Evolutionary conservation across 2,329 filamentous ascomycete species (phyloP), one percentile per base, ranked within the genome.

Genomic region (Endoconidiophora polonica): DNA sequence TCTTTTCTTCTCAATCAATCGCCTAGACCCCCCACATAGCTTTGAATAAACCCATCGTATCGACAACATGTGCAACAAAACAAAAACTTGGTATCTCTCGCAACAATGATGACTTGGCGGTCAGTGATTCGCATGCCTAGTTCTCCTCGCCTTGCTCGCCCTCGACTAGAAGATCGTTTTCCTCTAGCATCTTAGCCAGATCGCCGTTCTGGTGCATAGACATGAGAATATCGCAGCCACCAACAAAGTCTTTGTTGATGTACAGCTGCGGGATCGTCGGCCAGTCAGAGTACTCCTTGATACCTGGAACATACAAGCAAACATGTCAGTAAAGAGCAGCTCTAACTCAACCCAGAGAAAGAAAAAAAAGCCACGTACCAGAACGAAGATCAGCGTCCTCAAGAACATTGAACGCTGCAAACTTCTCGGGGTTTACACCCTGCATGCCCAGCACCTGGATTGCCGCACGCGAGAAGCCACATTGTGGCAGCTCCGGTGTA

Each of bases 281-380:
- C 91, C 91, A 98, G 63, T 96, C 91, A 1, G 88, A 94, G 72
- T 91, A 98, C 68, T 98, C 90, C 69, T 98, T 98, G 70, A 98
- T 94, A 48, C 91, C 90, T 88, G 57, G 14, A 47, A 16, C 18
- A 43, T 45, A 6, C 26, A 43, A 48, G 33, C 37, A 22, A 40
- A 44, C 16, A n/a, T 16, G 26, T 33, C 12, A 33, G 26, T 5
- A 33, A 33, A 33, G 2, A 33, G 5, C 20, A 12, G 22, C 5
- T 9, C 26, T 29, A 29, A 29, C 26, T 29, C 26, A 29, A 29
- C 6, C 5, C 6, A 29, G 23, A 29, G 23, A 29, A 24, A 14
- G 47, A 33, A 33, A 33, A 10, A 5, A 33, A 33, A 33, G 7
- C 7, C 29, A 62, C 70, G 54, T 66, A 90, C 85, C 86, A 67